Evolutionary conservation across 148 eudicot species (phyloP), one percentile per base, ranked within the genome.

Genomic region (Agrostemma githago): DNA sequence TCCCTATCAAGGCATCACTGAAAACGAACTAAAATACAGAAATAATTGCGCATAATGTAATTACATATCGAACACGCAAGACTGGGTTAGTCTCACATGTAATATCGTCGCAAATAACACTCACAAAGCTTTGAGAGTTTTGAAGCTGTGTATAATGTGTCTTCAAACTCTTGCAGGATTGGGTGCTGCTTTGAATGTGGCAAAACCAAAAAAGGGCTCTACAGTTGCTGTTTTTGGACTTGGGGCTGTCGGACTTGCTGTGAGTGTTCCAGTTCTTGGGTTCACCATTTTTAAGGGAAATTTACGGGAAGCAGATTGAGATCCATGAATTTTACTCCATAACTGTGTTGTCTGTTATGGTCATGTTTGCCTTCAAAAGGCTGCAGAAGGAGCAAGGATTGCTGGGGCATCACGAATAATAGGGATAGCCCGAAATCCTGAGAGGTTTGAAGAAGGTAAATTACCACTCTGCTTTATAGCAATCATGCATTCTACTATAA

Each of bases 201-300:
- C 96, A 5, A 90, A 89, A 80, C 96, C 96, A 5, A 83, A 59
- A 43, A 84, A 88, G 72, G 98, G 93, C 19, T 86, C 93, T 26
- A 85, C 88, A 0, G 92, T 93, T 62, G 98, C 96, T 37, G 72
- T 93, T 7, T 90, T 93, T 40, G 93, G 96, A 74, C 76, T 90
- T 61, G 96, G 98, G 42, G 93, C 98, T 67, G 98, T 90, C 10
- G 96, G 94, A 76, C 89, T 90, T 68, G 96, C 92, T 66, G 96
- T 93, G 79, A 89, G 98, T 88, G 19, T 51, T 14, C 21, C 39
- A 42, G 14, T 11, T 51, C 56, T 51, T 10, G 56, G 56, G 14
- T 51, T 51, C 56, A 51, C 56, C 16, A 51, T 10, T 51, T 51
- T 10, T 11, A 51, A 12, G 14, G 56, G 56, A 15, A 51, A 15